phyloP scores from a whole-genome alignment of 495 filamentous ascomycete genomes.

The Podospora anserina region DNA sequence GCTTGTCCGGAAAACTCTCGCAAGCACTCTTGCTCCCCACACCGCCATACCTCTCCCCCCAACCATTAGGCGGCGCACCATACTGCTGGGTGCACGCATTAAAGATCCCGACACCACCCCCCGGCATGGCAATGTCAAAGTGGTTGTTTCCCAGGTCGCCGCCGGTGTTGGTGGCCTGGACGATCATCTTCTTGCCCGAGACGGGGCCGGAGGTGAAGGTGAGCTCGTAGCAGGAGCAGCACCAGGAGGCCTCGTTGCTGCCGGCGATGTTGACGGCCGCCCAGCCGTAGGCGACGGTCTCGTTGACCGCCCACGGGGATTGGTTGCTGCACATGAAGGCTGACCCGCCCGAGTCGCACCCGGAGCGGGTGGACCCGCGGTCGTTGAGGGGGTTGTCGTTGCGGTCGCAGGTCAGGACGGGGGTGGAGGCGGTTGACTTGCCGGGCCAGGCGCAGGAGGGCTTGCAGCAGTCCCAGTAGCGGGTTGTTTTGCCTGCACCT shows the following conservation, averaged over 20 bases:
- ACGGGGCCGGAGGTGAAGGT: slow-evolving; percentile 60
- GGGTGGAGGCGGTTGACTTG: slow-evolving; percentile 46
- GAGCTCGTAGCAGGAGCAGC: slow-evolving; percentile 66
- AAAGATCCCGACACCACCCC: slow-evolving; percentile 62
- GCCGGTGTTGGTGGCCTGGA: slow-evolving; percentile 67
- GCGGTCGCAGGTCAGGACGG: slow-evolving; percentile 56
- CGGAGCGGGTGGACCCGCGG: slow-evolving; percentile 43
- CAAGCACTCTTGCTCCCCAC: slow-evolving; percentile 51
- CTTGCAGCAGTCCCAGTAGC: slow-evolving; percentile 74
- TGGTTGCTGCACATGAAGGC: slow-evolving; percentile 64
- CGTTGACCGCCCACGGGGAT: slow-evolving; percentile 60
- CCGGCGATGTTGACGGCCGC: slow-evolving; percentile 57
- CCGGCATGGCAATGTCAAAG: slow-evolving; percentile 65
- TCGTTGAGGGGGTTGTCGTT: slow-evolving; percentile 53
- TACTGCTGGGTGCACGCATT: slow-evolving; percentile 62
- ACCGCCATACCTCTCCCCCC: slow-evolving; percentile 64
- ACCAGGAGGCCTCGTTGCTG: slow-evolving; percentile 55
- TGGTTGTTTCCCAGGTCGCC: slow-evolving; percentile 57
- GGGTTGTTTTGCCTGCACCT: slow-evolving; percentile 54
- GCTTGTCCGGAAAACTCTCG: slow-evolving; percentile 51
- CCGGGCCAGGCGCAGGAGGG: slow-evolving; percentile 60
- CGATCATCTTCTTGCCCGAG: slow-evolving; percentile 60
- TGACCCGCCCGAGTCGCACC: slow-evolving; percentile 51
- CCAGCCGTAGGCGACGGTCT: slow-evolving; percentile 58
- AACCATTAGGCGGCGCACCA: slow-evolving; percentile 54